phyloP scores from a whole-genome alignment of 345 rosid species.

The Cardamine occulta region DNA sequence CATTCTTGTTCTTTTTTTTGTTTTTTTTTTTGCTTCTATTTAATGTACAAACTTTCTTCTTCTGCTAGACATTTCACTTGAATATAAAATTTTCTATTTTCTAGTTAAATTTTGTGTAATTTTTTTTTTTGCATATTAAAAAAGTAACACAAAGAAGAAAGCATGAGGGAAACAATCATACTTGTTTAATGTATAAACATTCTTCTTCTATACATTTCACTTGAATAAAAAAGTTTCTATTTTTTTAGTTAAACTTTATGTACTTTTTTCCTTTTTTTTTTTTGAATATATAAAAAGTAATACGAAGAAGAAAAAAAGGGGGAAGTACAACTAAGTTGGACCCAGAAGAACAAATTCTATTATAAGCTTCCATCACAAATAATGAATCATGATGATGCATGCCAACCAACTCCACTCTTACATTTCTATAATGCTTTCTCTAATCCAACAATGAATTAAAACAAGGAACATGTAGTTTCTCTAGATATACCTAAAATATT shows the following conservation, averaged over 20 bases:
- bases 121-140: no score
- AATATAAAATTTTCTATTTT: no score
- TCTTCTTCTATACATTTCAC: background rate
- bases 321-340: constrained; percentile 39
- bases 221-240: background rate
- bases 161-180: background rate
- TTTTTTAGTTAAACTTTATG: background rate
- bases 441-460: background rate
- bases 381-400: constrained; percentile 40
- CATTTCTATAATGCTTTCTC: constrained; percentile 28
- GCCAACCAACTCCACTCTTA: constrained; percentile 43
- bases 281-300: constrained; percentile 4
- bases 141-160: no score
- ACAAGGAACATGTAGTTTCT: background rate
- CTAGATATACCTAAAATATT: background rate
- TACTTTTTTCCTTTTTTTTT: background rate
- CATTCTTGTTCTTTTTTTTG: background rate
- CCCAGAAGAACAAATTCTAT: constrained; percentile 30
- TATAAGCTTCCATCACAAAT: constrained; percentile 27
- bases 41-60: no score
- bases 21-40: background rate
- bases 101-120: no score
- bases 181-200: constrained; percentile 18
- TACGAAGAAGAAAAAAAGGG: constrained; percentile 5
- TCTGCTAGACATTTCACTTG: no score